These are phyloP conservation scores for Solanum pinnatisectum DNA, from an alignment of 257 asterid genomes.

Conservation along the genomic window DNA sequence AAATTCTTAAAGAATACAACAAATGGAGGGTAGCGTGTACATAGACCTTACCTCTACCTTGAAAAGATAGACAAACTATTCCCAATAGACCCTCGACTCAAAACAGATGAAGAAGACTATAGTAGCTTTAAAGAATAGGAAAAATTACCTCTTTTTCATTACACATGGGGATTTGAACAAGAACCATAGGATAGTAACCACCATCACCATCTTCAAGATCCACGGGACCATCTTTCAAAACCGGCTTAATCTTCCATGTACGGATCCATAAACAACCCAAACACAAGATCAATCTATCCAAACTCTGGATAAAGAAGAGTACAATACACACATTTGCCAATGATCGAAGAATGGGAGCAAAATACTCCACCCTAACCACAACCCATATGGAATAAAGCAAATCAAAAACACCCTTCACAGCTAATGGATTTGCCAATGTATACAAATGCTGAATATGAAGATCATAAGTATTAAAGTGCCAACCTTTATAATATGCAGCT, in stretches of 20 bases:
- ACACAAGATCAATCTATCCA: conserved; percentile 71
- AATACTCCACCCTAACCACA: conserved; percentile 67
- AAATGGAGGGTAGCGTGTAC: neutral
- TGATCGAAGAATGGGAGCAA: conserved; percentile 75
- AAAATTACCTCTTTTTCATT: conserved; percentile 78
- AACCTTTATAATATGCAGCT: conserved; percentile 75
- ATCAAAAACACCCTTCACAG: conserved; percentile 50
- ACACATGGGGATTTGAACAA: conserved; percentile 99
- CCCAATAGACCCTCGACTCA: neutral
- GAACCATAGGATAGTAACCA: conserved; percentile 85
- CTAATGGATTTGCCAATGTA: conserved; percentile 30
- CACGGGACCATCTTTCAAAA: conserved; percentile 31
- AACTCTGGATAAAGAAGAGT: conserved; percentile 70
- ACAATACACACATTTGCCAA: conserved; percentile 65
- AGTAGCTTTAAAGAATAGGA: neutral
- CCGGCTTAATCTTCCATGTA: conserved; percentile 48
- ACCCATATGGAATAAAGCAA: conserved; percentile 65
- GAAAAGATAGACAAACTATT: rapidly evolving
- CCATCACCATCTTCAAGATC: conserved; percentile 72
- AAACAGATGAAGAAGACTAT: neutral
- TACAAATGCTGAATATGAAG: conserved; percentile 43
- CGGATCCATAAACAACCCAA: conserved; percentile 86
- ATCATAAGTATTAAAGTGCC: conserved; percentile 67
- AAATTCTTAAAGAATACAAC: neutral
- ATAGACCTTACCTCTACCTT: neutral